Evolutionary conservation across 2,329 filamentous ascomycete genomes (phyloP), one percentile per base, ranked within the genome.

Genomic region (Neobulgaria alba): DNA sequence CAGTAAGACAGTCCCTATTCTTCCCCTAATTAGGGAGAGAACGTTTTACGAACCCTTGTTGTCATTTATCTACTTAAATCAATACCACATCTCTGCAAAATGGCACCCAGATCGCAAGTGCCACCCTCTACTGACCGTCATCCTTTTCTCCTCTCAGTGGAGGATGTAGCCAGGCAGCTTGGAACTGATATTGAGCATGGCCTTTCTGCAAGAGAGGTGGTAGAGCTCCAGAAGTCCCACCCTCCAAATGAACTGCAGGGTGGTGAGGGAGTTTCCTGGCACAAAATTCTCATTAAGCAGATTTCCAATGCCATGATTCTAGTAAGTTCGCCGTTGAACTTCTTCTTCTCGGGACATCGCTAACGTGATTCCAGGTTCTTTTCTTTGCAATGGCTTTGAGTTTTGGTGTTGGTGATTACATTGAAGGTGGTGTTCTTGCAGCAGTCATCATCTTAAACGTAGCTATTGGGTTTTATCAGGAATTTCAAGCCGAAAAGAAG

Each of bases 221-320:
- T 68, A 38, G 62, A 75, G 41, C 66, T 81, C 17, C 70, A 78
- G 41, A 61, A 71, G 16, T 67, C 72, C 44, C 78, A 81, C 57
- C 80, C 81, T 36, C 67, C 62, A 14, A 88, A 88, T 63, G 79
- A 85, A 56, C 68, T 88, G 15, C 76, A 85, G 33, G 75, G 85
- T 15, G 79, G 72, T 15, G 77, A 73, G 19, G 75, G 74, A 19
- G 78, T 88, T 35, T 74, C 73, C 57, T 71, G 79, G 82, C 68
- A 79, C 54, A 88, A 80, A 53, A 85, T 88, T 31, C 64, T 88
- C 34, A 65, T 82, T 43, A 79, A 81, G 53, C 83, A 88, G 59
- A 61, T 86, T 16, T 75, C 79, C 57, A 88, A 88, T 67, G 82
- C 83, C 43, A 86, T 87, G 83, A 82, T 83, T 42, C 62, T 87